Base-by-base conservation (phyloP, 352 stramenopile species). In the Phytophthora tubulina region DNA sequence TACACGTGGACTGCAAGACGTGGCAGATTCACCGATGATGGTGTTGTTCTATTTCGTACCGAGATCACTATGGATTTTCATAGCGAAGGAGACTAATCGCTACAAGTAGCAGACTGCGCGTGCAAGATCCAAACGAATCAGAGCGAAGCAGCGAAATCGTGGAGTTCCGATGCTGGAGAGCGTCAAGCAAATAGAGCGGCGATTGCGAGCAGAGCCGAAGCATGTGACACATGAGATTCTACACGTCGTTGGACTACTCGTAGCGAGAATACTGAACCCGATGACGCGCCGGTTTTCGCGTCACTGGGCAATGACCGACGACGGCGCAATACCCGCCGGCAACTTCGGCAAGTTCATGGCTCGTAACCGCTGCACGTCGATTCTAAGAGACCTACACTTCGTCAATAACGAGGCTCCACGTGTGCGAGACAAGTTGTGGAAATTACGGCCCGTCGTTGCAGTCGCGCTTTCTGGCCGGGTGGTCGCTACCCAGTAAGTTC, bases 31-130 rank as follows among this genome's bases (percentile, higher is more conserved):
- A 38, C 62, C 62, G 9, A 31, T 70, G 3, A 2, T 5, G 42
- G 15, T 50, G 15, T 73, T 82, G 50, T 75, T 77, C 57, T 65
- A 58, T 14, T 73, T 75, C 36, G 52, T 79, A 31, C 55, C 67
- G 0, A 70, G 67, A 7, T 54, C 54, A 0, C 27, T 79, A n/a
- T 73, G 50, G 67, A 53, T 62, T 7, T 0, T 4, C 2, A 73
- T 79, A 6, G 17, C 30, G 4, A 21, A 8, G 0, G 67, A 76
- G 44, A 72, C 58, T 4, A 82, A 82, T 30, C 62, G 60, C 2
- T 76, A 75, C 57, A 51, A 54, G 2, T 41, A 42, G 0, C 42
- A 48, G 21, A 27, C 1, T 27, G 21, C 21, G 21, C 21, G 21
- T 27, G 21, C 21, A 27, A 35, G 10, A 52, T 3, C 17, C 21